Conservation (phyloP, 768 basidiomycete genomes). For the Macrocybe gigantea region DNA sequence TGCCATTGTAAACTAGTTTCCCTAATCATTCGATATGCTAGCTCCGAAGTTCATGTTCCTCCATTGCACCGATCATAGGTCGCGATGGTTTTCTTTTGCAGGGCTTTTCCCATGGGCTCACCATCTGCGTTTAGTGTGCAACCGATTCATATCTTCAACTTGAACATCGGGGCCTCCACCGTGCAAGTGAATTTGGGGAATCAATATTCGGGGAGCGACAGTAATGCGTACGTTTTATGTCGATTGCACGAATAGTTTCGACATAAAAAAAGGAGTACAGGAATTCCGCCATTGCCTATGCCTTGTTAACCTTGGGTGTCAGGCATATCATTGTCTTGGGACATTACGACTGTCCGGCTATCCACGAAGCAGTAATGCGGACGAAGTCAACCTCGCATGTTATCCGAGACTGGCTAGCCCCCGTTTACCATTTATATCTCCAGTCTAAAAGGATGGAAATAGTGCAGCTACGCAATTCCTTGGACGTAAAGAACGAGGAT, state of each 20-base stretch:
- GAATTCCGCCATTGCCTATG: constrained; percentile 28
- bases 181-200: constrained; percentile 30
- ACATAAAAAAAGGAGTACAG: constrained; percentile 10
- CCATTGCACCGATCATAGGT: no score
- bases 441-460: constrained; percentile 11
- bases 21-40: no score
- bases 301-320: constrained; percentile 24
- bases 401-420: constrained; percentile 26
- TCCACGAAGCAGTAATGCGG: constrained; percentile 23
- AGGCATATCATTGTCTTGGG: constrained; percentile 33
- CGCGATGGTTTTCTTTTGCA: no score
- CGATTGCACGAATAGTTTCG: not conserved
- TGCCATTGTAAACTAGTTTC: no score
- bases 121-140: no score
- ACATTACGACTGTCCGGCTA: constrained; percentile 32
- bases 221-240: constrained; percentile 22
- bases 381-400: constrained; percentile 13
- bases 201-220: constrained; percentile 26
- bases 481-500: no score
- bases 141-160: constrained; percentile 21
- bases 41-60: no score
- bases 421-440: constrained; percentile 23
- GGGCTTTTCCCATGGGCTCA: no score
- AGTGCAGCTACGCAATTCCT: no score
- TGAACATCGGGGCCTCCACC: constrained; percentile 24